Evolutionary conservation across 108 stramenopile genomes (phyloP).

Genomic region (Discostella stelligeroides): DNA sequence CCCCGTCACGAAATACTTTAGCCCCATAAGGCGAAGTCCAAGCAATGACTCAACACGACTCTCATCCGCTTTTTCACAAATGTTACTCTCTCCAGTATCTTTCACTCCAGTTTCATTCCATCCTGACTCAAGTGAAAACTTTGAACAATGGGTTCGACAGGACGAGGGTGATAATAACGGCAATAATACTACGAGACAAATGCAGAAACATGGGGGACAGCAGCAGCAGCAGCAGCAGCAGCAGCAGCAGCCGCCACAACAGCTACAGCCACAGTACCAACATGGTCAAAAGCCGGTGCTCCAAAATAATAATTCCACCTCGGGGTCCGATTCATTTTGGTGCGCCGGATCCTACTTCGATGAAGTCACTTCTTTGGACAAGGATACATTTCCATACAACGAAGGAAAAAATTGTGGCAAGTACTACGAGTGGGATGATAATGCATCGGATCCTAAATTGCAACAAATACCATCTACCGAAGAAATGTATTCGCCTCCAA

Average conservation of each 20-base stretch:
- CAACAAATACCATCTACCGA: background rate
- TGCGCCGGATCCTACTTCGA: slow-evolving; percentile 28
- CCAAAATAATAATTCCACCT: background rate
- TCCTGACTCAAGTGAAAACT: slow-evolving; percentile 8
- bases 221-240: background rate
- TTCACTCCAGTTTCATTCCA: slow-evolving; percentile 32
- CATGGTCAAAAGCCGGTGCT: background rate
- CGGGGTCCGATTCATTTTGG: slow-evolving; percentile 6
- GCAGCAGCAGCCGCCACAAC: background rate
- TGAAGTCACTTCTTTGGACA: slow-evolving; percentile 12
- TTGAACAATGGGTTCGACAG: background rate
- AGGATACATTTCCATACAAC: background rate
- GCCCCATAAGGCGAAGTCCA: slow-evolving; percentile 3
- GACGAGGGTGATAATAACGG: background rate
- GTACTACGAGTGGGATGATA: background rate
- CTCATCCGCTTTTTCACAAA: slow-evolving; percentile 28
- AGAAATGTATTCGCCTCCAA: background rate
- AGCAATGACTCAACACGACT: slow-evolving; percentile 14
- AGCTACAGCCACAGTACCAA: background rate
- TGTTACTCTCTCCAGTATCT: slow-evolving; percentile 34
- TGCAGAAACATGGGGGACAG: background rate
- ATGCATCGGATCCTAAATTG: slow-evolving; percentile 2
- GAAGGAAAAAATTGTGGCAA: background rate
- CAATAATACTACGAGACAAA: background rate
- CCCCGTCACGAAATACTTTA: background rate